Base-by-base conservation (phyloP, 352 stramenopile species). In the Phytopythium vexans region DNA sequence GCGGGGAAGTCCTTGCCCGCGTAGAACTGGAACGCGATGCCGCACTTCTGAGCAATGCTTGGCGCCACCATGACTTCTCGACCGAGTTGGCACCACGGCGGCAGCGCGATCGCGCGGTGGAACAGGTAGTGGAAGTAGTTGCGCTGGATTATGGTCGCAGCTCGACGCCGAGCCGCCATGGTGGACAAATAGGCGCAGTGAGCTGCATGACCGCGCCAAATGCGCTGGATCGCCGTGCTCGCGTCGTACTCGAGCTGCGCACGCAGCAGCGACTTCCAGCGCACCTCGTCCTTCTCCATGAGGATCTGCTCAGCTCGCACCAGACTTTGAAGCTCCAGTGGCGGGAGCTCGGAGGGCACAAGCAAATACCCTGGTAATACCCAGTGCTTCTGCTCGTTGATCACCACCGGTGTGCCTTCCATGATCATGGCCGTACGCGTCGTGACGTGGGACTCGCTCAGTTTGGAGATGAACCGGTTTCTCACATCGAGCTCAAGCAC, bases 21-120 rank as follows among this genome's bases (percentile, higher is more conserved):
- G 52, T 91, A 90, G 60, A 93, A 93, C 50, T 88, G 76, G 60
- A 93, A 93, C 12, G 65, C 72, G 36, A 88, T 79, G 1, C 78
- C 80, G 21, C 72, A 77, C 31, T 78, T 83, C 32, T 72, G 66
- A n/a, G 80, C 78, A 16, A 89, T 55, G 21, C 70, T 86, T n/a
- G 69, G 68, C 0, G 74, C 76, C 6, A 89, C 66, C 27, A 93
- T 40, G 15, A 91, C 77, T 53, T 93, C 80, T 34, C 70, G 74
- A 7, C 80, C 78, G 15, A 74, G 37, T 14, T 82, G 62, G 55
- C 80, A 93, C 83, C 80, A 91, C 9, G 51, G 40, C 0, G 80
- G 83, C 10, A 91, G 45, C 8, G 64, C 65, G 6, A 77, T 68
- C 0, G 80, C 80, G 2, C 82, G 76, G 27, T 74, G 58, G 48